Evolutionary conservation across 306 rosid genomes (phyloP), one percentile per base, ranked within the genome.

Genomic region (Pueraria montana): DNA sequence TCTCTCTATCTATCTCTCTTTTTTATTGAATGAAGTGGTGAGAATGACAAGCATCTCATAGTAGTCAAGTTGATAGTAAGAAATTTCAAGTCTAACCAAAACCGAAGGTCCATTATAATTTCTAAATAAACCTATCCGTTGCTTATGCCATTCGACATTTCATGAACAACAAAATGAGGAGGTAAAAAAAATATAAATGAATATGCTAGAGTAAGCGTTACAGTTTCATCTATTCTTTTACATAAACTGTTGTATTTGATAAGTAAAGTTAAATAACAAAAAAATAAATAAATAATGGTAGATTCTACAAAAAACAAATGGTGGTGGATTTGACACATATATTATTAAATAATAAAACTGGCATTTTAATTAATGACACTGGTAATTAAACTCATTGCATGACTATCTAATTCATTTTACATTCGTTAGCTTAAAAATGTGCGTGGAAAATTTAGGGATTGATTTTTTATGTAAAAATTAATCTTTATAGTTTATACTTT

Each of bases 41-140:
- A 84, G 66, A 72, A 34, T 63, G 53, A 84, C 70, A 18, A 30
- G 67, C 56, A 6, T 45, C 8, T 18, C 34, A 32, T 36, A 23
- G 17, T 9, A 16, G 59, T 53, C 66, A 11, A 55, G 11, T 74
- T 74, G 24, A 52, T n/a, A 0, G 20, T 8, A 27, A 65, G 70
- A 66, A 14, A 50, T 55, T 45, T 43, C n/a, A 23, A 81, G 10
- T 50, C 63, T 72, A 16, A 72, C 8, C 10, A 8, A 2, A 61
- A 49, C 30, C 9, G n/a, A 50, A 49, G 30, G n/a, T 4, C 48
- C 38, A 21, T n/a, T n/a, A n/a, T n/a, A n/a, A n/a, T n/a, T n/a
- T n/a, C n/a, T n/a, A n/a, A n/a, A n/a, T n/a, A n/a, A n/a, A n/a
- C n/a, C n/a, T n/a, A n/a, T n/a, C n/a, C n/a, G n/a, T n/a, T n/a